These are phyloP conservation scores for Escovopsis sp. DNA, from an alignment of 2,329 filamentous ascomycete genomes.

Conservation along the genomic window DNA sequence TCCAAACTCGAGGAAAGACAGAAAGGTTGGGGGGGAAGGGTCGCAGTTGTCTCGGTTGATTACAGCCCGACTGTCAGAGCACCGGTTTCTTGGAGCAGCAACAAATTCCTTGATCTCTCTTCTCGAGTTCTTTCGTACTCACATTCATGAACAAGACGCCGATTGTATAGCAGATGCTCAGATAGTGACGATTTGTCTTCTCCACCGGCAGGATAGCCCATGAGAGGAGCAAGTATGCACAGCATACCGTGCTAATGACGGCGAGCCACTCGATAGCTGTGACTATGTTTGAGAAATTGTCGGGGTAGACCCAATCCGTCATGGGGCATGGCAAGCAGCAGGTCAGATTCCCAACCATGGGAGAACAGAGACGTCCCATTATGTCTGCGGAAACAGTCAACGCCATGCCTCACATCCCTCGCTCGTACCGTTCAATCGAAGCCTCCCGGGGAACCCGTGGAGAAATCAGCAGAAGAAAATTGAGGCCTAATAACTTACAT, in stretches of 20 bases:
- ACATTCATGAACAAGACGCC: slow-evolving; percentile 69
- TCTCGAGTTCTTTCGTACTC: slow-evolving; percentile 26
- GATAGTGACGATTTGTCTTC: slow-evolving; percentile 82
- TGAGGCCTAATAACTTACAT: slow-evolving; percentile 34
- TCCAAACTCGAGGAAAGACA: background rate
- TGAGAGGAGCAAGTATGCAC: slow-evolving; percentile 62
- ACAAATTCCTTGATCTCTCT: no score
- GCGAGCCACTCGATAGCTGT: slow-evolving; percentile 69
- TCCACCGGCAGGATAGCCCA: slow-evolving; percentile 72
- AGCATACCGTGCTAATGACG: slow-evolving; percentile 56
- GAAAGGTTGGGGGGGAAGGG: background rate
- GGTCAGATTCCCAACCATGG: slow-evolving; percentile 30
- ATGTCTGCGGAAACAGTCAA: slow-evolving; percentile 31
- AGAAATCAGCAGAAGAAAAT: background rate
- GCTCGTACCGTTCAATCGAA: no score
- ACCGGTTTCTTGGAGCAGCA: no score
- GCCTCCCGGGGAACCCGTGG: background rate
- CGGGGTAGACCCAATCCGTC: slow-evolving; percentile 58
- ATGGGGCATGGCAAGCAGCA: slow-evolving; percentile 90
- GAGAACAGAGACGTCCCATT: slow-evolving; percentile 39
- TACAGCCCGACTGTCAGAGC: no score
- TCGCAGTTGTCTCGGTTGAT: background rate
- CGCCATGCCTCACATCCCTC: background rate
- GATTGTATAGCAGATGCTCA: slow-evolving; percentile 74
- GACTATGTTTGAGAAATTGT: slow-evolving; percentile 45